A percentile compares a stretch with the other conserved stretches of the same genome.
Evolutionary conservation across 371 early-diverging fungal species (phyloP).

Genomic region (Sporodiniella umbellata): DNA sequence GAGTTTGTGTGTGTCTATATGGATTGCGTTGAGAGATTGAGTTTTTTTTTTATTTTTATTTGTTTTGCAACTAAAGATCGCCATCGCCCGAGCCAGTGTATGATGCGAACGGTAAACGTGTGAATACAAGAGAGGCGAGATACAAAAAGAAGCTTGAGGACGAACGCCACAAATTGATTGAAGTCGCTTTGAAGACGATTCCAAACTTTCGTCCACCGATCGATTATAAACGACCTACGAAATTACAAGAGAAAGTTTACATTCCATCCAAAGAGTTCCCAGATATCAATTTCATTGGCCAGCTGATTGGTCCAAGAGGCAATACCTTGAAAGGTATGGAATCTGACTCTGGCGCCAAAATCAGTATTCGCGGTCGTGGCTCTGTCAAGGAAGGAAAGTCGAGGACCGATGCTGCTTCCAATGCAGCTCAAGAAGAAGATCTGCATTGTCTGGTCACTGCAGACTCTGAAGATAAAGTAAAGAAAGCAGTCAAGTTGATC

Average conservation of each 20-base stretch:
- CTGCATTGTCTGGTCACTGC: constrained; percentile 91
- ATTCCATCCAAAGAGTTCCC: constrained; percentile 95
- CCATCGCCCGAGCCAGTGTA: constrained; percentile 93
- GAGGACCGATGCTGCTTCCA: constrained; percentile 59
- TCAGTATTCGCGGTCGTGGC: constrained; percentile 95
- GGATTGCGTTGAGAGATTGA: not conserved
- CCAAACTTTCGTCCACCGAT: constrained; percentile 86
- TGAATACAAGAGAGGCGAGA: constrained; percentile 91
- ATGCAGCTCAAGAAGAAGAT: constrained; percentile 89
- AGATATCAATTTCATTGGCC: constrained; percentile 96
- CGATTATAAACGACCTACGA: constrained; percentile 86
- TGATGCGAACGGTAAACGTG: constrained; percentile 89
- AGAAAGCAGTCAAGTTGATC: constrained; percentile 81
- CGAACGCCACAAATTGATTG: constrained; percentile 88
- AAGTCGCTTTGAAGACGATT: constrained; percentile 71
- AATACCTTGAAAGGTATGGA: constrained; percentile 95
- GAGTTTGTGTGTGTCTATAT: no score
- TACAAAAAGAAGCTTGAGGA: constrained; percentile 91
- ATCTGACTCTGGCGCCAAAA: constrained; percentile 89
- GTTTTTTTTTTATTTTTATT: not conserved
- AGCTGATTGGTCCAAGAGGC: constrained; percentile 96
- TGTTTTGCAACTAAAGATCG: no score
- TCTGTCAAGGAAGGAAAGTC: constrained; percentile 96
- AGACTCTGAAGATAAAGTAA: constrained; percentile 86
- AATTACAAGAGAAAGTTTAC: constrained; percentile 87